Evolutionary conservation across 1,139 yeast species (phyloP).

Genomic region (Petasospora rhodanensis): DNA sequence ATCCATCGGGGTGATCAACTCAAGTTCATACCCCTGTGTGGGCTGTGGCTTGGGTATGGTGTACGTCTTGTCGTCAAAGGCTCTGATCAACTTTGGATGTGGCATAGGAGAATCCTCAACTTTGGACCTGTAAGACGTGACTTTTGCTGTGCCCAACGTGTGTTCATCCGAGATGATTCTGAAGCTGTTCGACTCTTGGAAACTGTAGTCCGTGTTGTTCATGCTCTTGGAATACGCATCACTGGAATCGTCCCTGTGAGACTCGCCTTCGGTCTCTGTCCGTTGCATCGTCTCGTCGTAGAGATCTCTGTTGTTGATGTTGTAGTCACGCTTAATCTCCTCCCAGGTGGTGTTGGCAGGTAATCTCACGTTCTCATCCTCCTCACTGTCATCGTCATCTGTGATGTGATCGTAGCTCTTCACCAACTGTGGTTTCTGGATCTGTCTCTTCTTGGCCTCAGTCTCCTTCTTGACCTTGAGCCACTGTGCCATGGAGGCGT

Average conservation of each 20-base stretch:
- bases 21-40: conserved; percentile 10
- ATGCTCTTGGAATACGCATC: not conserved
- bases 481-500: conserved; percentile 33
- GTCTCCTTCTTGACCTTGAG: conserved; percentile 48
- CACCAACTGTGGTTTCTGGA: conserved; percentile 9
- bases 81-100: conserved; percentile 16
- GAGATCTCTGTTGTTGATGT: conserved; percentile 7
- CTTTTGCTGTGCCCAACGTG: conserved; percentile 12
- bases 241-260: conserved; percentile 1
- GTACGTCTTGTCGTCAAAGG: conserved; percentile 6
- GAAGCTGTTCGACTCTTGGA: conserved; percentile 14
- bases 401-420: conserved; percentile 2
- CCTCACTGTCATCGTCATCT: conserved; percentile 1
- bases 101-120: conserved; percentile 21
- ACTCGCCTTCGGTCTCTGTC: not conserved
- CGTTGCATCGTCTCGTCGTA: conserved; percentile 7
- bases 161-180: conserved; percentile 6
- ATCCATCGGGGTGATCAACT: conserved; percentile 19
- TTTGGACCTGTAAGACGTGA: conserved; percentile 14
- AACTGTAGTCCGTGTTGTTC: conserved; percentile 16
- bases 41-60: conserved; percentile 2
- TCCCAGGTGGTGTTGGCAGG: conserved; percentile 18
- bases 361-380: not conserved
- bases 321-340: conserved; percentile 14
- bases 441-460: conserved; percentile 35